Base-by-base conservation (phyloP, 768 basidiomycete genomes). In the Leucocoprinus sp. region DNA sequence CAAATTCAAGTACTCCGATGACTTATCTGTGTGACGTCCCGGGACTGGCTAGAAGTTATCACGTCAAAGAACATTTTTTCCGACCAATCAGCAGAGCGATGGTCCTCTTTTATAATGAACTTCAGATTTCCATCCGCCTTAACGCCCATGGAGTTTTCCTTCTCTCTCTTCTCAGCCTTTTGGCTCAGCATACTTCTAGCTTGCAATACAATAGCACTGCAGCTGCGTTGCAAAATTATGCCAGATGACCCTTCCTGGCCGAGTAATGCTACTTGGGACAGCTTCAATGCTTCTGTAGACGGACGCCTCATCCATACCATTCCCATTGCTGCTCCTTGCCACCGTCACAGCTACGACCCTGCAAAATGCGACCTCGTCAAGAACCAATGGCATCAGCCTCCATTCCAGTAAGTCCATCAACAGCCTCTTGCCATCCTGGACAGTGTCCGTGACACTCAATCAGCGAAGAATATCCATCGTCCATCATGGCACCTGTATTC, bases 171-270 rank as follows among this genome's bases (percentile, higher is more conserved):
- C n/a, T n/a, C n/a, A n/a, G n/a, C n/a, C n/a, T n/a, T n/a, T n/a
- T n/a, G n/a, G n/a, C n/a, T n/a, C n/a, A n/a, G n/a, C n/a, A n/a
- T n/a, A n/a, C n/a, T n/a, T n/a, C n/a, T n/a, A n/a, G n/a, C n/a
- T n/a, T n/a, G n/a, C n/a, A n/a, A n/a, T n/a, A n/a, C n/a, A n/a
- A n/a, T n/a, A n/a, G n/a, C n/a, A n/a, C n/a, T n/a, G n/a, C n/a
- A n/a, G n/a, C n/a, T n/a, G n/a, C n/a, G n/a, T n/a, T n/a, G n/a
- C n/a, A n/a, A n/a, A n/a, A n/a, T n/a, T n/a, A n/a, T n/a, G n/a
- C 50, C 50, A 2, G 39, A 26, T 12, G 53, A 54, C 36, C 19
- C 40, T 1, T 45, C 42, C 12, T 54, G 48, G 48, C 53, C 53
- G 14, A 22, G 27, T 8, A n/a, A 29, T 0, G 23, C 46, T 2